Conservation (phyloP, 164 flowering plant genomes). For the Kingdonia uniflora region DNA sequence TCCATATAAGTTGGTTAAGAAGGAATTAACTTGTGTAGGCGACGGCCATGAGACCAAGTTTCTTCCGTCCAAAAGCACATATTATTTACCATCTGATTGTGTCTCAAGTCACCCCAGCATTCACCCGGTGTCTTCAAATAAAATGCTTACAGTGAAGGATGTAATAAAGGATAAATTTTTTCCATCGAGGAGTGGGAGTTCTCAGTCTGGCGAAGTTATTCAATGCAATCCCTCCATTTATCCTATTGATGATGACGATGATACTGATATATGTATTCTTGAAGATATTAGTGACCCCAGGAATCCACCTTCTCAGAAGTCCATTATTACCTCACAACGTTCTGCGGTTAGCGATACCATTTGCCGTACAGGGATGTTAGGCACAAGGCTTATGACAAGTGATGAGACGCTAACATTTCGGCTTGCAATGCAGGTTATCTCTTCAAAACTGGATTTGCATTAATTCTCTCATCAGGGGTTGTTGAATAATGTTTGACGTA, state of each 20-base stretch:
- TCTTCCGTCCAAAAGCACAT: background rate
- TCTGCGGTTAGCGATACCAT: conserved; percentile 18
- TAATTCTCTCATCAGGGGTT: no score
- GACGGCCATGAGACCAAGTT: background rate
- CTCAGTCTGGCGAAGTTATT: conserved; percentile 25
- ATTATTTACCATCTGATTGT: background rate
- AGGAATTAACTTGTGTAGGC: background rate
- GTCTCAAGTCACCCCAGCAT: conserved; percentile 7
- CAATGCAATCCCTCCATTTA: conserved; percentile 21
- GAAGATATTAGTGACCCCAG: conserved; percentile 58
- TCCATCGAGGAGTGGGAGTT: conserved; percentile 10
- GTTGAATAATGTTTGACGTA: no score
- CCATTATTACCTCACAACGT: conserved; percentile 16
- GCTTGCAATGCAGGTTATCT: conserved; percentile 57
- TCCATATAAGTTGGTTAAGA: background rate
- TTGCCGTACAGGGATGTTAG: conserved; percentile 22
- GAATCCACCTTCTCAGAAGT: conserved; percentile 17
- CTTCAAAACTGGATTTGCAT: background rate
- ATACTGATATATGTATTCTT: conserved; percentile 56
- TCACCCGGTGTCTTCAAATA: conserved; percentile 11
- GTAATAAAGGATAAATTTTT: conserved; percentile 15
- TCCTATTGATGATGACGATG: conserved; percentile 28
- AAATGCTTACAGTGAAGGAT: conserved; percentile 17
- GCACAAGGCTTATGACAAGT: conserved; percentile 25
- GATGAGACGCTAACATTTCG: conserved; percentile 40